Conservation (phyloP, 257 asterid species). For the Euphrasia confusa region DNA sequence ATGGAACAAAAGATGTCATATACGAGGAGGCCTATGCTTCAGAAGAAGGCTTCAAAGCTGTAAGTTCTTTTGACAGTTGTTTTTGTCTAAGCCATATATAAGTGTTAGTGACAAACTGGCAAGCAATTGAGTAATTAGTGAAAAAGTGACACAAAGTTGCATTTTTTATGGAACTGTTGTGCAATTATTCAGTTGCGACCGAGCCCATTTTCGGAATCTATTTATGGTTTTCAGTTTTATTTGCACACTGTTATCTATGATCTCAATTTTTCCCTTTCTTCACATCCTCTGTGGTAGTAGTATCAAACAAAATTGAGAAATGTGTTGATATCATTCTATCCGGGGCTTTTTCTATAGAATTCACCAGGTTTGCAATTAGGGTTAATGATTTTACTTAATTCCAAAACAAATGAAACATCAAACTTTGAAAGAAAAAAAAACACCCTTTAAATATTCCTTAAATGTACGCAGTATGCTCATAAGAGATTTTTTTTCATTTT, state of each 20-base stretch:
- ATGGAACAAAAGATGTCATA: slow-evolving; percentile 55
- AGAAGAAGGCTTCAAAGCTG: slow-evolving; percentile 76
- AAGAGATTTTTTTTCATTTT: no score
- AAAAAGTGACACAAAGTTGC: background rate
- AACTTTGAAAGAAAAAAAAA: no score
- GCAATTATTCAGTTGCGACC: background rate
- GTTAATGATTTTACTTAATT: no score
- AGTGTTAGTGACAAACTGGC: background rate
- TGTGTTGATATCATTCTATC: background rate
- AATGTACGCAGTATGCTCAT: background rate
- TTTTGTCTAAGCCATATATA: background rate
- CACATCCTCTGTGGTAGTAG: background rate
- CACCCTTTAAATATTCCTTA: no score
- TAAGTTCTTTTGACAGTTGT: slow-evolving; percentile 36
- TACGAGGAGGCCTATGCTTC: slow-evolving; percentile 68
- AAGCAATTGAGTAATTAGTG: background rate
- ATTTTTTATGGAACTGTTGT: background rate
- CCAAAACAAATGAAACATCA: no score
- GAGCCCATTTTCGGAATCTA: background rate
- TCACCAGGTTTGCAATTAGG: no score
- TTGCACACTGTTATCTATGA: background rate
- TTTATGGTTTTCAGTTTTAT: background rate
- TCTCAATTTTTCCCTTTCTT: background rate
- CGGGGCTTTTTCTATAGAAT: background rate
- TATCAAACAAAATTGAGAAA: background rate